Evolutionary conservation across 1,284 basidiomycete genomes (phyloP), one percentile per base, ranked within the genome.

Genomic region (Phaffia rhodozyma): DNA sequence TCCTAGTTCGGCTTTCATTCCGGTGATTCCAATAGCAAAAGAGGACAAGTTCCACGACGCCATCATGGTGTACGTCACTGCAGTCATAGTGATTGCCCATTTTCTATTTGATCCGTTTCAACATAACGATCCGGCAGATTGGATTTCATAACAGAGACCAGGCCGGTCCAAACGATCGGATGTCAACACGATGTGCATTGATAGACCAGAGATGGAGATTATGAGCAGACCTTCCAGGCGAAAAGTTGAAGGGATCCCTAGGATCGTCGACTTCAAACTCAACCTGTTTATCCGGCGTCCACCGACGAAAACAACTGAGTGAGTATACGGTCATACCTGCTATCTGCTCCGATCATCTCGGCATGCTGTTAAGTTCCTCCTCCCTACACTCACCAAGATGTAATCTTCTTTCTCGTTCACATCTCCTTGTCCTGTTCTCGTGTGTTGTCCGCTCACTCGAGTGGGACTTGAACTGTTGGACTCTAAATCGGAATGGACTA

Each of bases 191-290:
- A 21, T 20, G 49, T 60, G n/a, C 29, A 25, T n/a, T 32, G 7
- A 11, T n/a, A 25, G 9, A 20, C 32, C 23, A 23, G 18, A n/a
- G 20, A n/a, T 9, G 2, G 27, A 21, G n/a, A 16, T 13, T 23
- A 11, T 21, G 5, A 27, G 25, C 58, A 20, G 6, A 51, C 51
- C 61, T 47, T 27, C 53, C 23, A 23, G 18, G 29, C 5, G 54
- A 56, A 25, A 62, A 62, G 27, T 56, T 43, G 54, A 56, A 56
- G 4, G 61, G 61, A 29, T 62, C 55, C 6, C 61, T 54, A 29
- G 47, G 48, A 34, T 62, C 61, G 61, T 29, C 50, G n/a, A 43
- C 32, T 23, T 62, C 61, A 20, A 62, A 62, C 30, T 48, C 61
- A 27, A 62, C 61, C 61, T 62, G 49, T 29, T 27, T 43, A 11